phyloP scores from a whole-genome alignment of 306 rosid species.

The Hippophae rhamnoides region DNA sequence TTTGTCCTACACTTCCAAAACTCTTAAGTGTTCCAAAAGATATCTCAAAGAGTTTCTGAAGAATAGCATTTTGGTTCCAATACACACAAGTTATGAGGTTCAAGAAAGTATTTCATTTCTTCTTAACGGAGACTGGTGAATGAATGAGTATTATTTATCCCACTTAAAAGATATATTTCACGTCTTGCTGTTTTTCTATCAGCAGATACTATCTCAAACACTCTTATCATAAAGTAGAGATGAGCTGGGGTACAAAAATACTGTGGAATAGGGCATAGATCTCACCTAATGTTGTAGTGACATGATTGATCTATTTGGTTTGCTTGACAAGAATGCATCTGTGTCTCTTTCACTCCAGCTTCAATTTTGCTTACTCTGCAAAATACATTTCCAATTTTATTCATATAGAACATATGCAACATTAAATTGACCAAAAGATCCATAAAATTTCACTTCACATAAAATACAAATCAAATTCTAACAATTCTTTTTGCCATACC shows the following conservation, averaged over 20 bases:
- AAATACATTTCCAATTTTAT: constrained; percentile 14
- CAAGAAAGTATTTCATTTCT: too few relatives aligned
- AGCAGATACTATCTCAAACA: not conserved
- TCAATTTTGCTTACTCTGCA: constrained; percentile 36
- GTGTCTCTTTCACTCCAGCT: constrained; percentile 35
- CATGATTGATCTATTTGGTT: constrained; percentile 35
- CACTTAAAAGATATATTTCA: too few relatives aligned
- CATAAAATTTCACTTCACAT: not conserved
- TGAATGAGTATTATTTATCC: too few relatives aligned
- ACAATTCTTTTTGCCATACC: constrained; percentile 30
- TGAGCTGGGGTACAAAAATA: too few relatives aligned
- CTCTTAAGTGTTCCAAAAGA: too few relatives aligned
- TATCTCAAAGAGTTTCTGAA: too few relatives aligned
- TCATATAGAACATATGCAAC: not conserved
- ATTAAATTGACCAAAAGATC: not conserved
- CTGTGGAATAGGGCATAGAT: constrained; percentile 7
- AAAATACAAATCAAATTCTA: constrained; percentile 1
- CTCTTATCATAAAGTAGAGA: not conserved
- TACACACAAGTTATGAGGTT: not conserved
- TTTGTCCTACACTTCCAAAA: too few relatives aligned
- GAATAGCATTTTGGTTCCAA: not conserved
- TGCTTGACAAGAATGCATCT: constrained; percentile 26
- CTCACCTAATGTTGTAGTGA: constrained; percentile 56
- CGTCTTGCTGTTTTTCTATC: too few relatives aligned
- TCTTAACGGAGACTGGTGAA: too few relatives aligned